Conservation (phyloP, 164 flowering plant species). For the Nymphaea thermarum region DNA sequence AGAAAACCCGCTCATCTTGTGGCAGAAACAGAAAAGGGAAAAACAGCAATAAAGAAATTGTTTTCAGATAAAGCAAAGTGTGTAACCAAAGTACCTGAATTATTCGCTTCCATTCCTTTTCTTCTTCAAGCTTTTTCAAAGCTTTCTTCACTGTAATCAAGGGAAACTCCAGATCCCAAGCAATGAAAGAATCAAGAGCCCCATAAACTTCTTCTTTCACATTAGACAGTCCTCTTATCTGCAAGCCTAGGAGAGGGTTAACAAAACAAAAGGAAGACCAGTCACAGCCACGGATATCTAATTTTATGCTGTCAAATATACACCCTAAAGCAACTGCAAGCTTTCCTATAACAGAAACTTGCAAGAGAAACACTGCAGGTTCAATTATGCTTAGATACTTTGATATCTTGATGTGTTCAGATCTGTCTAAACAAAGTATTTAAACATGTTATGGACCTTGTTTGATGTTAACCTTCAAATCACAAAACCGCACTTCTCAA, state of each 20-base stretch:
- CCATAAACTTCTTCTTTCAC: constrained; percentile 96
- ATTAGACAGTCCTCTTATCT: constrained; percentile 80
- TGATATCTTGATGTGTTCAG: too few species aligned
- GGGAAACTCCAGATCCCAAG: constrained; percentile 97
- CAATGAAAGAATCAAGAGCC: constrained; percentile 92
- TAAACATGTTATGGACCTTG: too few species aligned
- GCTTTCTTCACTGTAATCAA: constrained; percentile 84
- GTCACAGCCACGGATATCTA: not conserved
- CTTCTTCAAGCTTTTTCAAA: constrained; percentile 53
- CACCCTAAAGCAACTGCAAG: not conserved
- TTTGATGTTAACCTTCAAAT: too few species aligned
- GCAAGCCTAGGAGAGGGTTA: not conserved
- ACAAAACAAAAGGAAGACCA: not conserved
- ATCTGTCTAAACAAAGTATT: too few species aligned
- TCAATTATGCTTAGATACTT: not conserved
- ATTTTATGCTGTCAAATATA: not conserved
- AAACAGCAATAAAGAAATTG: not conserved
- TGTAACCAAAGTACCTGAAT: constrained; percentile 54
- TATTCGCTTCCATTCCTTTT: constrained; percentile 78
- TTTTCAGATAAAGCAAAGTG: not conserved
- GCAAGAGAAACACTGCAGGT: not conserved
- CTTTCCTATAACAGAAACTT: not conserved
- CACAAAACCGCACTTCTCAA: not conserved
- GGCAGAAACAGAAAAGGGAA: not conserved
- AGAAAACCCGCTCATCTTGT: too few species aligned